Evolutionary conservation across 257 asterid genomes (phyloP).

Genomic region (Mentha longifolia): DNA sequence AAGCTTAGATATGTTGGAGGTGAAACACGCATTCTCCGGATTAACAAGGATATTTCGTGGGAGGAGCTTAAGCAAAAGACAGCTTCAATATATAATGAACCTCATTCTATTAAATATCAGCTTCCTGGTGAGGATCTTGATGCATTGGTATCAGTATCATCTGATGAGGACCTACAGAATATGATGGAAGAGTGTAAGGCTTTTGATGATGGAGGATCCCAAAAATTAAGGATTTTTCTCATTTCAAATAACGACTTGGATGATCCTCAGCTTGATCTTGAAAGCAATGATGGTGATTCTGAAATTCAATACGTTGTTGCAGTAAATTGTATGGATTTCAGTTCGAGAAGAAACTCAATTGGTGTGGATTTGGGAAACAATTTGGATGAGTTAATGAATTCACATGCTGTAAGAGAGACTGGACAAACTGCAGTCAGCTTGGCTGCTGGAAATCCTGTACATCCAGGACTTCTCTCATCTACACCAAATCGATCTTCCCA

Average conservation of each 20-base stretch:
- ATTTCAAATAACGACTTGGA: constrained; percentile 63
- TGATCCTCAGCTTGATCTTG: constrained; percentile 67
- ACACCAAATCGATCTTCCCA: constrained; percentile 34
- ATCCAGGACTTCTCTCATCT: constrained; percentile 43
- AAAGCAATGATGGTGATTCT: constrained; percentile 60
- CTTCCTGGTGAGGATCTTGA: constrained; percentile 99
- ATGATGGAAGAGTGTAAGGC: constrained; percentile 86
- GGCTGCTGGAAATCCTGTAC: constrained; percentile 40
- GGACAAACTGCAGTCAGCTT: constrained; percentile 45
- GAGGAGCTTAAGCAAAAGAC: constrained; percentile 75
- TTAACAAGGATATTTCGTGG: constrained; percentile 71
- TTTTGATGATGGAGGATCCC: constrained; percentile 63
- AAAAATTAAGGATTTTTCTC: constrained; percentile 79
- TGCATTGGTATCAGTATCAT: constrained; percentile 87
- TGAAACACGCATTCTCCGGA: constrained; percentile 78
- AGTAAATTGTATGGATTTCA: constrained; percentile 80
- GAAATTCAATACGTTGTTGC: constrained; percentile 83
- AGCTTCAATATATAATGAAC: constrained; percentile 47
- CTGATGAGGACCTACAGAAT: constrained; percentile 87
- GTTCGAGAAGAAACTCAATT: constrained; percentile 72
- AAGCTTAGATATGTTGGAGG: constrained; percentile 97
- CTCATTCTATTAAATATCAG: constrained; percentile 78
- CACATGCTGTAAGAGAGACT: constrained; percentile 54
- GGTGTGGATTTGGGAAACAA: constrained; percentile 62
- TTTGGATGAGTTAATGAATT: constrained; percentile 69